Percentiles rank a stretch among this genome's conserved stretches.
Conservation (phyloP, 441 rosid genomes). For the Arabidopsis lyrata region DNA sequence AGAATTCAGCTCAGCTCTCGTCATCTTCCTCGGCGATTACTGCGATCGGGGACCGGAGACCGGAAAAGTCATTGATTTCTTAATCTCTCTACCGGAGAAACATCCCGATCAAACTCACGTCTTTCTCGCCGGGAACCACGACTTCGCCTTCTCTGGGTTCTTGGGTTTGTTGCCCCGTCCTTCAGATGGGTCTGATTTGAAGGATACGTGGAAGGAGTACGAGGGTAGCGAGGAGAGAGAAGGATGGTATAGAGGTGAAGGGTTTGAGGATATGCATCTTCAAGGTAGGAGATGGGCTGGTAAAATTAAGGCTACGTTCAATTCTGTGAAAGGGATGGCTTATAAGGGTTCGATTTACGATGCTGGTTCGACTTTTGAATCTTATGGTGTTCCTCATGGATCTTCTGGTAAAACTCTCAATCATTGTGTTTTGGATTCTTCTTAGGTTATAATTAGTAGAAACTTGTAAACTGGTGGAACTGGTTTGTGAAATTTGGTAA, state of each 20-base stretch:
- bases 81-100: slow-evolving; percentile 58
- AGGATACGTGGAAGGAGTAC: slow-evolving; percentile 74
- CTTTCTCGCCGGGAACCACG: slow-evolving; percentile 81
- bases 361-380: slow-evolving; percentile 81
- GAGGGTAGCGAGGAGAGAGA: slow-evolving; percentile 66
- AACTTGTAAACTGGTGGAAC: neutral
- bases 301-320: slow-evolving; percentile 42
- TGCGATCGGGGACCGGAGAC: slow-evolving; percentile 95
- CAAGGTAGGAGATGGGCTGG: slow-evolving; percentile 93
- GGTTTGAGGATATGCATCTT: slow-evolving; percentile 77
- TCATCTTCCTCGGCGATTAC: slow-evolving; percentile 92
- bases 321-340: slow-evolving; percentile 59
- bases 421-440: neutral
- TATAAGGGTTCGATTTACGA: slow-evolving; percentile 79
- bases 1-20: slow-evolving; percentile 62
- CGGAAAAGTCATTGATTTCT: slow-evolving; percentile 68
- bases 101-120: slow-evolving; percentile 78
- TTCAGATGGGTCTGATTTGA: slow-evolving; percentile 54
- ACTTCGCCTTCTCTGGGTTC: slow-evolving; percentile 77
- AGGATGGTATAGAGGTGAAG: slow-evolving; percentile 82
- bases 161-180: slow-evolving; percentile 65
- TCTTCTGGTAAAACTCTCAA: slow-evolving; percentile 61
- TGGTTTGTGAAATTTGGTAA: neutral
- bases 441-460: neutral
- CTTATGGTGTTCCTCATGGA: slow-evolving; percentile 91